Base-by-base conservation (phyloP, 805 yeast genomes). In the Cyberlindnera euphorbiae region DNA sequence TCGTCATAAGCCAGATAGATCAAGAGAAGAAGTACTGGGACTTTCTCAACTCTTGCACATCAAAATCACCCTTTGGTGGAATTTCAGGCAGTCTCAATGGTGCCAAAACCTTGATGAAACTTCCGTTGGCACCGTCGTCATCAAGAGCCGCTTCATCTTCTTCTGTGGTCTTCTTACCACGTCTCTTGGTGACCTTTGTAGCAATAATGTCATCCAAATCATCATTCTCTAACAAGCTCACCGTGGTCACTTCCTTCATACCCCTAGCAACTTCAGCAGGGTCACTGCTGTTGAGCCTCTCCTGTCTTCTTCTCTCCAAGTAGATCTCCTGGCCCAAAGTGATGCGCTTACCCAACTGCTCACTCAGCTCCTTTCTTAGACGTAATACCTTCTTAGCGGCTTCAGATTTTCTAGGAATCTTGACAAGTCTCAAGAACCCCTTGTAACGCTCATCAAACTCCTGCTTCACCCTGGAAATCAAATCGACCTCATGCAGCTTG, bases 401-500 rank as follows among this genome's bases (percentile, higher is more conserved):
- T 9, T 64, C 73, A 28, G 77, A 69, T 10, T 62, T 62, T 23
- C 65, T 64, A 12, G 77, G 75, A 26, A 89, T 71, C 14, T 63
- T 60, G 7, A 78, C 67, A 9, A 77, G 69, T 50, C 80, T 79
- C 35, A 86, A 67, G 49, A 80, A 80, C 12, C 82, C 82, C 36
- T 64, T 72, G 56, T 90, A 90, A 46, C 98, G 75, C 47, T 72
- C 72, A 53, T 79, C 84, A 52, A 93, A 87, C 60, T 90, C 98
- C 18, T 73, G 70, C 41, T 77, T 77, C 43, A 93, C 69, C 50
- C 75, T 74, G 22, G 70, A 74, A 50, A 90, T 73, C 48, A 89
- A 67, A 57, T 88, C 81, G 22, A 73, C 79, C 42, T 73, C 73
- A 57, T 90, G 97, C 38, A 90, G 66, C 35, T 71, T 64, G 43